Evolutionary conservation across 495 filamentous ascomycete species (phyloP).

Genomic region (Aspergillus asperescens): DNA sequence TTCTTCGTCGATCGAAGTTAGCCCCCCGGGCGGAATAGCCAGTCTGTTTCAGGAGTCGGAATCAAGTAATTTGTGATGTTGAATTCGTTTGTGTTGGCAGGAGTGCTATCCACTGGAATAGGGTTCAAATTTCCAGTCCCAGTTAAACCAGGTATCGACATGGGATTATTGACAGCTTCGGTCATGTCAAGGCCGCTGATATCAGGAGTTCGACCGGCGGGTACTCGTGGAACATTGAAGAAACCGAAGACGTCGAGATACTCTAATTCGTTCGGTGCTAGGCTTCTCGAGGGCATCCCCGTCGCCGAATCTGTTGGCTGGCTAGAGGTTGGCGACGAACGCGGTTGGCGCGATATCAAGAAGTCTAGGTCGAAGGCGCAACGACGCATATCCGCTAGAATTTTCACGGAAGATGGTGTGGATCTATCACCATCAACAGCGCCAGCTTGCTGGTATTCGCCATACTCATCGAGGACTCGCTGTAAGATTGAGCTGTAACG

Average conservation of each 20-base stretch:
- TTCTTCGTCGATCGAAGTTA: conserved; percentile 12
- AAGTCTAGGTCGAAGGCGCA: conserved; percentile 82
- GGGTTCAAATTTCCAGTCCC: conserved; percentile 14
- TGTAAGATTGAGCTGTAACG: conserved; percentile 75
- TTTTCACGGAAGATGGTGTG: conserved; percentile 75
- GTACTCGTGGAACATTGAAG: conserved; percentile 80
- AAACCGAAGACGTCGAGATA: conserved; percentile 93
- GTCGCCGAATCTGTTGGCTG: conserved; percentile 35
- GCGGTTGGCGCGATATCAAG: conserved; percentile 76
- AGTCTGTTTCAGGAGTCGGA: conserved; percentile 45
- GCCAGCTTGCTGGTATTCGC: conserved; percentile 63
- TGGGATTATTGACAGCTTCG: conserved; percentile 33
- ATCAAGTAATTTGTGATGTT: conserved; percentile 47
- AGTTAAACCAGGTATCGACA: conserved; percentile 42
- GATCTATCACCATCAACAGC: conserved; percentile 56
- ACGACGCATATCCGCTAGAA: conserved; percentile 82
- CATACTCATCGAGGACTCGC: conserved; percentile 78
- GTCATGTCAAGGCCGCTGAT: conserved; percentile 28
- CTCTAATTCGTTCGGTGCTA: conserved; percentile 75
- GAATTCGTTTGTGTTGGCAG: conserved; percentile 38
- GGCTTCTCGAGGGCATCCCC: conserved; percentile 46
- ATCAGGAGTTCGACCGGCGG: conserved; percentile 35
- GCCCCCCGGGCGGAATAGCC: conserved; percentile 37
- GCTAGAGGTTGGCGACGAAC: conserved; percentile 40
- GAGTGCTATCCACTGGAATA: conserved; percentile 21